Base-by-base conservation (phyloP, 768 basidiomycete genomes). In the Trametes cingulata region DNA sequence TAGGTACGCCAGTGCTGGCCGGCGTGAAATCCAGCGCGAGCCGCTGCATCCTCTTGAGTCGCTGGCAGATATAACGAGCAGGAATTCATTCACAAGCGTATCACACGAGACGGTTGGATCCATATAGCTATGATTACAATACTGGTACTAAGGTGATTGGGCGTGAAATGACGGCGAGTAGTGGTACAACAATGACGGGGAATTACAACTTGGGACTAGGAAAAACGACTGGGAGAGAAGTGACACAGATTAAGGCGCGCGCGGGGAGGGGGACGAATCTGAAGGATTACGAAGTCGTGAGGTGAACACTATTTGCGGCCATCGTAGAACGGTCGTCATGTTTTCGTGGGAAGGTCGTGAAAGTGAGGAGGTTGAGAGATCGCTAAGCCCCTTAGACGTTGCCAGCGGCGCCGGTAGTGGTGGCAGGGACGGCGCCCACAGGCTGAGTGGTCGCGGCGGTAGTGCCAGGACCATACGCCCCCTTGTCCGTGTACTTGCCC, bases 401-500 rank as follows among this genome's bases (percentile, higher is more conserved):
- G 33, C 58, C 51, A 6, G 52, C 59, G 19, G 59, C 59, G 22
- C 52, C 59, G 10, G 58, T 46, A 22, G n/a, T n/a, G n/a, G n/a
- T n/a, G n/a, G n/a, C n/a, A n/a, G n/a, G n/a, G n/a, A n/a, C n/a
- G n/a, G n/a, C n/a, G n/a, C n/a, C n/a, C n/a, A n/a, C n/a, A n/a
- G n/a, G n/a, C n/a, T n/a, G n/a, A n/a, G n/a, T n/a, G n/a, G 60
- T 56, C 20, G 60, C 41, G 15, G 49, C 60, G 40, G 45, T 52
- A 39, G 49, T 47, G 29, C 42, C 24, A 7, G 27, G 24, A n/a
- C 24, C 29, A 22, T 45, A 46, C 0, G 49, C 60, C 15, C 37
- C 37, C 43, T 55, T 62, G 51, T 65, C 66, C 20, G 66, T 65
- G 66, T 64, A 68, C 68, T 67, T 69, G 57, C 70, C 65, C 6